Percentiles rank a stretch among this genome's conserved stretches.
phyloP scores from a whole-genome alignment of 2,329 filamentous ascomycete genomes.

The Pseudopithomyces maydicus region DNA sequence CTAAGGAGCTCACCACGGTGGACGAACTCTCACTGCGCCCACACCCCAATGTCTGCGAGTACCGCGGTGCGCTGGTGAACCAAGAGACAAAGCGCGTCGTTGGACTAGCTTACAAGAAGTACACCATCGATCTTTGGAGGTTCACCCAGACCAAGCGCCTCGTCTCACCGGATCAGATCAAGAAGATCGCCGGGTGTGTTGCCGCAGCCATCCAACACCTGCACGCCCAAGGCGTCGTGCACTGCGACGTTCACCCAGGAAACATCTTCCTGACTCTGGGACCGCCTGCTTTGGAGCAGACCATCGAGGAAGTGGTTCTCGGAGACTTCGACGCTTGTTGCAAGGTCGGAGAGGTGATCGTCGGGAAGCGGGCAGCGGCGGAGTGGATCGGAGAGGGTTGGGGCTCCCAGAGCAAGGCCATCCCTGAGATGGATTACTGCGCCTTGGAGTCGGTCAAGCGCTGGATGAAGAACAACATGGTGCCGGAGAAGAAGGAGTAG shows the following conservation, averaged over 20 bases:
- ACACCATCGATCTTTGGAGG: slow-evolving; percentile 7
- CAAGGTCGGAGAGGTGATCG: neutral
- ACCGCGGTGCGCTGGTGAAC: slow-evolving; percentile 5
- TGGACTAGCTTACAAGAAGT: slow-evolving; percentile 9
- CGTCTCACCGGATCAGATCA: neutral
- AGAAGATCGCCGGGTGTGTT: neutral
- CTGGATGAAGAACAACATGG: too few species aligned
- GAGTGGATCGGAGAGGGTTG: neutral
- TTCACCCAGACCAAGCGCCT: neutral
- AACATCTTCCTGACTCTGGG: neutral
- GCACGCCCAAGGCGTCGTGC: neutral
- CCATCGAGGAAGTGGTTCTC: neutral
- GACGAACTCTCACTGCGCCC: neutral
- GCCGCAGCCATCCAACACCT: neutral
- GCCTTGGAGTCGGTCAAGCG: too few species aligned
- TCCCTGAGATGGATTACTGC: too few species aligned
- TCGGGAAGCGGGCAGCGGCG: neutral
- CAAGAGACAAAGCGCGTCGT: neutral
- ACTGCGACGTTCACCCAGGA: neutral
- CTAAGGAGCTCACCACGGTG: neutral
- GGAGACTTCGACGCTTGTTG: neutral
- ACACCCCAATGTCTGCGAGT: slow-evolving; percentile 9
- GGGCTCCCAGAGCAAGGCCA: too few species aligned
- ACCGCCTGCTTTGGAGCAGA: neutral
- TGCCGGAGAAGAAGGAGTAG: too few species aligned